Evolutionary conservation across 805 yeast genomes (phyloP), one percentile per base, ranked within the genome.

Genomic region (Blastobotrys terrestris): DNA sequence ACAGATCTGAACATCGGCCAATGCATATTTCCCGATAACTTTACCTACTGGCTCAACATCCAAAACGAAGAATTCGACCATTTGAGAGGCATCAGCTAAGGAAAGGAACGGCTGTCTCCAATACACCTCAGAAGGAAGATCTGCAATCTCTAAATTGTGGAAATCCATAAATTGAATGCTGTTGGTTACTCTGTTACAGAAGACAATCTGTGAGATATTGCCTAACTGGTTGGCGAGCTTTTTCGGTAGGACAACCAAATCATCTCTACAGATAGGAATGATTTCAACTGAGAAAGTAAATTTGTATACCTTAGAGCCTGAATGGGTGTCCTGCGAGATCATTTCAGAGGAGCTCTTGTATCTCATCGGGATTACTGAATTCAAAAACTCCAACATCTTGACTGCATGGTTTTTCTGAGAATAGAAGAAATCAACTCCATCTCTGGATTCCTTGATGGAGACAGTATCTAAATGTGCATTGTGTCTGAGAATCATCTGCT

Each of bases 201-300:
- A 66, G 6, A 89, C 97, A 53, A 89, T 74, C 63, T 87, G 82
- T 31, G 87, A 72, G 52, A 89, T 85, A 66, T 85, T 83, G 55
- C 97, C 95, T 75, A 88, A 65, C 5, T 86, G 78, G 57, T 81
- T 80, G 6, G 98, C 97, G 58, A 91, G 69, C 61, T 80, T 81
- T 63, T 81, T 79, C 40, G 97, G 97, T 58, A 91, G 74, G 26
- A 89, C 85, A 21, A 91, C 94, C 60, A 91, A 76, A 66, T 91
- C 97, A 67, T 91, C 98, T 67, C 92, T 84, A 77, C 97, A 91
- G 46, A 91, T 82, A 15, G 98, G 97, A 1, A 86, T 95, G 60
- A 91, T 85, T 72, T 91, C 98, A 35, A 89, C 85, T 22, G 96
- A 87, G 66, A 76, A 88, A 4, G 97, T 77, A 67, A 91, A 91